Evolutionary conservation across 1,139 yeast genomes (phyloP).

Genomic region (Arxiozyma heterogenica): DNA sequence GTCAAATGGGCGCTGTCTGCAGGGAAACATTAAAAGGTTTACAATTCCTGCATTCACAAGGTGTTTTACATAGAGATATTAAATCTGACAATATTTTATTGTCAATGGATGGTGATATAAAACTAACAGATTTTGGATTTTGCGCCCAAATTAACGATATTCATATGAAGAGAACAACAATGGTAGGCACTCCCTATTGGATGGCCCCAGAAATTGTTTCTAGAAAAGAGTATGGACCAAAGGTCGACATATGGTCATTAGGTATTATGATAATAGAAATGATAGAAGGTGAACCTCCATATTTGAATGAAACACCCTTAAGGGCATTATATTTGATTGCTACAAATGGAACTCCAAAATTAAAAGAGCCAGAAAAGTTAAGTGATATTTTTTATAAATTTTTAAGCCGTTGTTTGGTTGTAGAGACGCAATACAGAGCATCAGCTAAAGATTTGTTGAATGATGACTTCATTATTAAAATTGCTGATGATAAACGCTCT

Average conservation of each 20-base stretch:
- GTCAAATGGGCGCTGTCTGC: conserved; percentile 93
- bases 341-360: conserved; percentile 88
- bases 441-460: conserved; percentile 65
- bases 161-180: conserved; percentile 81
- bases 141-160: conserved; percentile 93
- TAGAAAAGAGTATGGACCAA: conserved; percentile 90
- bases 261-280: conserved; percentile 98
- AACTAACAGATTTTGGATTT: conserved; percentile 71
- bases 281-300: conserved; percentile 99
- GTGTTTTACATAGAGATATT: conserved; percentile 93
- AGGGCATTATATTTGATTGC: conserved; percentile 84
- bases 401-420: conserved; percentile 72
- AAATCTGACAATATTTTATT: conserved; percentile 87
- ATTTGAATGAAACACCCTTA: conserved; percentile 88
- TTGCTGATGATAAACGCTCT: conserved; percentile 61
- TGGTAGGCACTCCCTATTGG: conserved; percentile 99
- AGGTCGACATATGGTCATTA: conserved; percentile 94
- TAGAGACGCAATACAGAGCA: conserved; percentile 76
- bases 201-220: conserved; percentile 99
- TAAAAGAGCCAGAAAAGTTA: conserved; percentile 80
- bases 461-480: conserved; percentile 56
- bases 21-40: conserved; percentile 83
- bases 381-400: conserved; percentile 56
- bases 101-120: conserved; percentile 77
- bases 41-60: conserved; percentile 80